Base-by-base conservation (phyloP, 805 yeast species). In the Citeromyces nyonsensis region DNA sequence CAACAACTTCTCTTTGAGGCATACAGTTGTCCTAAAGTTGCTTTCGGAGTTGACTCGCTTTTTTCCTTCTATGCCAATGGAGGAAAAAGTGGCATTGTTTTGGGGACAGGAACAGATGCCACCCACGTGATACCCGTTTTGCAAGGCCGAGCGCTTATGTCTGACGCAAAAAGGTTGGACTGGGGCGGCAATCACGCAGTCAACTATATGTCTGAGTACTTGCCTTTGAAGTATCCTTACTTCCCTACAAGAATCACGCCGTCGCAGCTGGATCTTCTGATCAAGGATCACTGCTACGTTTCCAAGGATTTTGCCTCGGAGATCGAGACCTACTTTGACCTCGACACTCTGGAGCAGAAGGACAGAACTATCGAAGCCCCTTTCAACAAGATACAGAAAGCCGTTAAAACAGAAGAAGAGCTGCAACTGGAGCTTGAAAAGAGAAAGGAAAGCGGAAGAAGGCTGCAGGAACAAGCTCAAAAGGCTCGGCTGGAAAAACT, bases 391-490 rank as follows among this genome's bases (percentile, higher is more conserved):
- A 65, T 70, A 2, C 61, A 69, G 6, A 75, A 69, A 33, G 72
- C 69, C 29, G 82, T 77, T 48, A 86, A 86, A 48, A 58, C 84
- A 0, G 91, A 78, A 37, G 95, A 83, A 51, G 96, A 88, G 48
- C 52, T 86, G 15, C 73, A 69, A 13, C 51, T 66, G 15, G 85
- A 81, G 40, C 77, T 86, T 1, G 88, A 79, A 41, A 75, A 78
- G 47, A 66, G 94, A 38, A 67, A 69, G 43, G 95, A 85, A 47
- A 80, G 79, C 39, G 96, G 96, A 6, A 69, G 77, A 40, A 64
- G 94, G 40, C 61, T 93, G 38, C 97, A 91, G 54, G 94, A 83
- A 45, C 95, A 85, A 52, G 96, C 96, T 0, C 85, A 78, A 43
- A 78, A 75, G 45, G 77, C 75, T 41, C 61, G 98, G 35, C 51